phyloP scores from a whole-genome alignment of 768 basidiomycete species.

The Rhodosporidiobolus sp. region DNA sequence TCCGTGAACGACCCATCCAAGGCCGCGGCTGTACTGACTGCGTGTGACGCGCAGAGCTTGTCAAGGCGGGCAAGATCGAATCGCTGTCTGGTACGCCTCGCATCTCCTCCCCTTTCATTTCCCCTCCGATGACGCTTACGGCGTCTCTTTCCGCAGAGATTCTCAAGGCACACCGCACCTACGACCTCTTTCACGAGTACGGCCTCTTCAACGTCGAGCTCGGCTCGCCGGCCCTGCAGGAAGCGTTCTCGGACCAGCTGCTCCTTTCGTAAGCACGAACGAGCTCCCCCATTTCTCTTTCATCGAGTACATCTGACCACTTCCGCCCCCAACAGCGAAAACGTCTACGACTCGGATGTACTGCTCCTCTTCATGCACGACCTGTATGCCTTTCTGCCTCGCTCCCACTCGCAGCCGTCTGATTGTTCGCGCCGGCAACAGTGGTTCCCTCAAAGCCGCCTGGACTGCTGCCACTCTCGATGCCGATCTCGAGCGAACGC shows the following conservation, averaged over 20 bases:
- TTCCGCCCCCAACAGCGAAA: slow-evolving; percentile 57
- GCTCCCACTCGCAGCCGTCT: not conserved
- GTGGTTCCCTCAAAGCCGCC: slow-evolving; percentile 83
- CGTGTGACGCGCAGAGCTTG: slow-evolving; percentile 4
- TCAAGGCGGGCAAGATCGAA: slow-evolving; percentile 35
- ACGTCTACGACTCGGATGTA: slow-evolving; percentile 68
- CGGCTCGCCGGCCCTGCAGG: slow-evolving; percentile 57
- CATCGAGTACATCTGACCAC: slow-evolving; percentile 45
- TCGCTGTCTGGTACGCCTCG: slow-evolving; percentile 35
- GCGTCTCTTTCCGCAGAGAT: slow-evolving; percentile 15
- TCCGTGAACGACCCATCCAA: too few species aligned
- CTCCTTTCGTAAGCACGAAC: slow-evolving; percentile 97
- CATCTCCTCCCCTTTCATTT: not conserved
- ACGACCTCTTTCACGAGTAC: slow-evolving; percentile 71
- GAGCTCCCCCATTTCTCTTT: too few species aligned
- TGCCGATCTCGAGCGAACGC: slow-evolving; percentile 73
- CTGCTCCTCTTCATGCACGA: slow-evolving; percentile 89
- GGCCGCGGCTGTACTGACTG: not conserved
- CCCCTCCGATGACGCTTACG: not conserved
- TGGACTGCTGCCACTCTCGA: slow-evolving; percentile 55
- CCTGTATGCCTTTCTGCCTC: slow-evolving; percentile 61
- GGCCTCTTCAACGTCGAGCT: slow-evolving; percentile 56
- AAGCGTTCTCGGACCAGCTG: slow-evolving; percentile 73
- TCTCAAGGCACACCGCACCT: slow-evolving; percentile 82
- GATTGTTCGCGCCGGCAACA: slow-evolving; percentile 50